Evolutionary conservation across 2,329 filamentous ascomycete species (phyloP).

Genomic region (Simplicillium aogashimaense): DNA sequence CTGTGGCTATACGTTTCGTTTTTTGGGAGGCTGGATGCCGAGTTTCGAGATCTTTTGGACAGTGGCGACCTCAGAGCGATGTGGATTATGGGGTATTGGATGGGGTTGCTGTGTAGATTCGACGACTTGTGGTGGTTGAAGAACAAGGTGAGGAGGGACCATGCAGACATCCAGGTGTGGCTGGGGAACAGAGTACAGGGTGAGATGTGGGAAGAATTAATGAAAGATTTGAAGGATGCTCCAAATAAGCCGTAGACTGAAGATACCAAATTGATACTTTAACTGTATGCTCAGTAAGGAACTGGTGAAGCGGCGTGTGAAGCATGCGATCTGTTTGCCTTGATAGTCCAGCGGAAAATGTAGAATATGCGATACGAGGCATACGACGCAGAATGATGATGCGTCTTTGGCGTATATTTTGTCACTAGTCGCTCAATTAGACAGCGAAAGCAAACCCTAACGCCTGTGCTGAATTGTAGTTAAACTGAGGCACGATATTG

Average conservation of each 20-base stretch:
- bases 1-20: slow-evolving; percentile 12
- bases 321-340: too few relatives aligned
- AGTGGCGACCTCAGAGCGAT: slow-evolving; percentile 11
- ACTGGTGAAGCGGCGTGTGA: too few relatives aligned
- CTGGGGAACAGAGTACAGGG: slow-evolving; percentile 9
- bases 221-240: slow-evolving; percentile 11
- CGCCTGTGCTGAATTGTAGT: too few relatives aligned
- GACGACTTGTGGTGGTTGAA: slow-evolving; percentile 14
- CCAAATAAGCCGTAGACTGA: not conserved
- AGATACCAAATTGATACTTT: too few relatives aligned
- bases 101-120: slow-evolving; percentile 13
- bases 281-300: too few relatives aligned
- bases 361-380: too few relatives aligned
- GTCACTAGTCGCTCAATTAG: too few relatives aligned
- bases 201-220: slow-evolving; percentile 11
- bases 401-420: too few relatives aligned
- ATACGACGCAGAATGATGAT: too few relatives aligned
- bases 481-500: too few relatives aligned
- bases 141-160: slow-evolving; percentile 9
- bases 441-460: too few relatives aligned
- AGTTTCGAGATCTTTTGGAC: slow-evolving; percentile 11
- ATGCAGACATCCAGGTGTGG: slow-evolving; percentile 10
- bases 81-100: slow-evolving; percentile 15
- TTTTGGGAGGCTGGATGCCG: slow-evolving; percentile 9
- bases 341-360: too few relatives aligned